These are phyloP conservation scores for Senna siamea DNA, from an alignment of 306 rosid species.

Conservation along the genomic window DNA sequence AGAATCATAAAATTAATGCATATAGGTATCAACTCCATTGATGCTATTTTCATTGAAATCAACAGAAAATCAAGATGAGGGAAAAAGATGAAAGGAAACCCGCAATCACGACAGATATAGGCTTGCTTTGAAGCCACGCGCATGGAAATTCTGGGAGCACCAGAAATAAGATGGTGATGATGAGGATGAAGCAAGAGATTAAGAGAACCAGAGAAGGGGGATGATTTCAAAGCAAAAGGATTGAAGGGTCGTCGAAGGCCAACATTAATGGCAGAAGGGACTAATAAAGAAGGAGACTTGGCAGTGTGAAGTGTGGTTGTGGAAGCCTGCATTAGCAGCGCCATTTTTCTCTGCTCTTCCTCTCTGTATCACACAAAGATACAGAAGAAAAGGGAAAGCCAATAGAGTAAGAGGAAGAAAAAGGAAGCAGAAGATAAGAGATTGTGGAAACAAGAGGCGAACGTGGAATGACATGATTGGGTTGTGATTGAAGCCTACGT, in stretches of 20 bases:
- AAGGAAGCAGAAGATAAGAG: slow-evolving; percentile 43
- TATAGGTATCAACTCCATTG: neutral
- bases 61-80: neutral
- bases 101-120: slow-evolving; percentile 97
- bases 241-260: slow-evolving; percentile 41
- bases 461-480: slow-evolving; percentile 18
- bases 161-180: slow-evolving; percentile 35
- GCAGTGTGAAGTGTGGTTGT: slow-evolving; percentile 24
- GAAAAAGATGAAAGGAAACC: slow-evolving; percentile 49
- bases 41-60: neutral
- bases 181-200: slow-evolving; percentile 45
- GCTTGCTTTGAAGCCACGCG: slow-evolving; percentile 84
- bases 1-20: slow-evolving; percentile 17
- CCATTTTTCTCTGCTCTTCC: slow-evolving; percentile 49
- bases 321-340: slow-evolving; percentile 56
- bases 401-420: neutral
- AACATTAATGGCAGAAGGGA: slow-evolving; percentile 42
- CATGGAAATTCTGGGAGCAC: slow-evolving; percentile 75
- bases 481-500: slow-evolving; percentile 37
- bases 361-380: neutral
- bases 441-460: slow-evolving; percentile 32
- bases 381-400: neutral
- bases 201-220: slow-evolving; percentile 59
- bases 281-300: slow-evolving; percentile 38
- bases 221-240: slow-evolving; percentile 52